Evolutionary conservation across 371 early-diverging fungal species (phyloP), one percentile per base, ranked within the genome.

Genomic region (Rhizomucor pusillus): DNA sequence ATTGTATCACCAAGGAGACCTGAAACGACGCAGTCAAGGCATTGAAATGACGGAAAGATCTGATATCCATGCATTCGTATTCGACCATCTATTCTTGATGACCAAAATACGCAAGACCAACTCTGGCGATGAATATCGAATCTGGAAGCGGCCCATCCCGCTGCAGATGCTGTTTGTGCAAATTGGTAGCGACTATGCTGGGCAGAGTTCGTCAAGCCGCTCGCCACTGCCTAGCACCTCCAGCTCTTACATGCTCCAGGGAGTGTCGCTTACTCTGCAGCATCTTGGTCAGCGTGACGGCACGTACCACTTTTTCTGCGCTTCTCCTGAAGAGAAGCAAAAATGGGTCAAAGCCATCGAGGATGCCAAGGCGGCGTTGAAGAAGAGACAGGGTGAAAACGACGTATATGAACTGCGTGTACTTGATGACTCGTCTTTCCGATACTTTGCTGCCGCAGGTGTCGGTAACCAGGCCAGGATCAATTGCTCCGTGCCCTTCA

Each of bases 1-100:
- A 43, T 50, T 94, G 11, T 79, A 92, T 35, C 81, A 90, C 54
- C 87, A 90, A 33, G 95, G 95, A 35, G 78, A 77, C 7, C 73
- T 96, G 54, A 89, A 87, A 43, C 79, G 88, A 20, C 83, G 85
- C 43, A 73, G 82, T 22, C 75, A 82, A 25, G 80, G 83, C 36
- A 74, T 86, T 6, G 90, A 90, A 22, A 77, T 75, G 23, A 71
- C 84, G 0, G 90, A 89, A 40, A 78, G 77, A 44, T 73, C 81
- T 0, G 89, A 90, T 29, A 67, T 95, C 13, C 78, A 77, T 46
- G 86, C 90, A 6, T 91, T 93, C 67, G 75, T 96, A 25, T 91
- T 97, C 59, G 97, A 97, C 62, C 93, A 97, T 71, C 70, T 85
- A 47, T 68, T 97, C 6, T 57, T 97, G 29, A 69, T 96, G 80